Evolutionary conservation across 2,329 filamentous ascomycete genomes (phyloP), one percentile per base, ranked within the genome.

Genomic region (Aciculosporium take): DNA sequence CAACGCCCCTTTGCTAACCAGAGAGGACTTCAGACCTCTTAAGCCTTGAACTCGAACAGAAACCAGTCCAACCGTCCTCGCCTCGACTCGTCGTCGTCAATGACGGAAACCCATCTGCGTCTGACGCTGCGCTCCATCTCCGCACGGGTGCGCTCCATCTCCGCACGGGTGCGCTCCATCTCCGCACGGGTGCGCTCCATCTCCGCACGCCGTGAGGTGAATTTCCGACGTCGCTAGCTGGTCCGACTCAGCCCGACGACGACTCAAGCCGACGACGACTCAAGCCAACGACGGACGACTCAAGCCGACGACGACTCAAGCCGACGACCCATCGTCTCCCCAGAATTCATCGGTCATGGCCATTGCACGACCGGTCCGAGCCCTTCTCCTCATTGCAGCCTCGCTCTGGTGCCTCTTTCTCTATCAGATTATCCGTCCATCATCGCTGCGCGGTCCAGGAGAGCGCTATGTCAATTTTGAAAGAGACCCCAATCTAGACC

Each of bases 401-500:
- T 61, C 83, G 46, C 66, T 93, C 49, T 83, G 85, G 68, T 69
- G 84, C 47, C 87, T 88, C 61, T 76, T 94, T 54, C 63, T 93
- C 49, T 81, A 84, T 51, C 81, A 84, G 55, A 68, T 91, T 53
- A 77, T 83, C 58, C 74, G 73, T 46, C 70, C 74, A 7, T 67
- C 73, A 18, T 62, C 63, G 65, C 59, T 64, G 55, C 49, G 65
- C 53, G 54, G 60, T 47, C 55, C 59, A 54, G 52, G 63, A 54
- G 52, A 65, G 56, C 54, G 61, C 39, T 61, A 63, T 70, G 50
- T 55, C 42, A 74, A 80, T 56, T 77, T 81, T 64, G 76, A 81
- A 51, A 74, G 76, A 45, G 89, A 96, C 63, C 89, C 89, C 42
- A 85, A 89, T 55, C 60, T 88, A 55, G 87, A 95, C 62, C 78